Evolutionary conservation across 2,329 filamentous ascomycete species (phyloP).

Genomic region (Apiospora aurea): DNA sequence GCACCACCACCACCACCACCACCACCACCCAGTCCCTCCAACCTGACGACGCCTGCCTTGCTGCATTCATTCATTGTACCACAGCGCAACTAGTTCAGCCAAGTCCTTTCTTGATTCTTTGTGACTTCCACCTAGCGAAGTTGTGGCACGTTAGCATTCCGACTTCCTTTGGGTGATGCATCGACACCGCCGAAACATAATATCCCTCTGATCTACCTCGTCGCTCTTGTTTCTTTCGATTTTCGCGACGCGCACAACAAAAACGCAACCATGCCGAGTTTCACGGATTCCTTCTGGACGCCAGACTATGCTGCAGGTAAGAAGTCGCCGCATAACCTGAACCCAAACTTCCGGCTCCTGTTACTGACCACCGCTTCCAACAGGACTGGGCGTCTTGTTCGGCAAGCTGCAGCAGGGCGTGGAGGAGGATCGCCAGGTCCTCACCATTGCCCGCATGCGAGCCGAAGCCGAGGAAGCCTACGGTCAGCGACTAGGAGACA

Average conservation of each 20-base stretch:
- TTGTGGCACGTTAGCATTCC: neutral
- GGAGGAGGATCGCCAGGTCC: conserved; percentile 91
- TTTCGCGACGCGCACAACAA: conserved; percentile 24
- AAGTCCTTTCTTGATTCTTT: conserved; percentile 18
- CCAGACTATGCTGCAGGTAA: conserved; percentile 93
- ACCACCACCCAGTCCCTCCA: neutral
- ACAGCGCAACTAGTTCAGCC: conserved; percentile 2
- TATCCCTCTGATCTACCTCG: neutral
- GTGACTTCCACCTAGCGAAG: neutral
- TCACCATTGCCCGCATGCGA: conserved; percentile 91
- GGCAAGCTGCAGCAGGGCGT: conserved; percentile 96
- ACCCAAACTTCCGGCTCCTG: neutral
- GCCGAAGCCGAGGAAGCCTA: conserved; percentile 95
- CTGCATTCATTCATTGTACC: conserved; percentile 7
- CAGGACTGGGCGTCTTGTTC: conserved; percentile 90
- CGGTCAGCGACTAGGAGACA: conserved; percentile 79
- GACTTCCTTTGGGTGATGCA: conserved; percentile 20
- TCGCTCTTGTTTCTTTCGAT: neutral
- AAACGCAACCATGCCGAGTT: conserved; percentile 74
- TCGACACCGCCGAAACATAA: conserved; percentile 23
- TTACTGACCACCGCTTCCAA: conserved; percentile 6
- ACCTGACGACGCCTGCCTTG: conserved; percentile 11
- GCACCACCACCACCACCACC: conserved; percentile 2
- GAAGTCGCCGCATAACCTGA: conserved; percentile 37
- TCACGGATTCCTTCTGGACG: conserved; percentile 98